These are phyloP conservation scores for Haematococcus sp. DNA, from an alignment of 139 green algal species.

Conservation along the genomic window DNA sequence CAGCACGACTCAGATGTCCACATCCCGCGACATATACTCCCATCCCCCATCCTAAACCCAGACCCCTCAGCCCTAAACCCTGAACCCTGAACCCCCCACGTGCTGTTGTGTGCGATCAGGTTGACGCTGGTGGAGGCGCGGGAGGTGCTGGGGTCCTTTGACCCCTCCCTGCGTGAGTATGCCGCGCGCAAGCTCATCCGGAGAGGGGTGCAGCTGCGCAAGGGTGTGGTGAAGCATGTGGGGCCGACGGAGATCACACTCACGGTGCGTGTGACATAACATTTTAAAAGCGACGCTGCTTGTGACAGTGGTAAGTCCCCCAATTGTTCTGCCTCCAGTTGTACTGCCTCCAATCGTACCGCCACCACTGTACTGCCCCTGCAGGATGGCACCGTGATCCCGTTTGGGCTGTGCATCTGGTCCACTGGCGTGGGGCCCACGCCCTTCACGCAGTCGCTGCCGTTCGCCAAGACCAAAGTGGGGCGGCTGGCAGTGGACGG, in stretches of 20 bases:
- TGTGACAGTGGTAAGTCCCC: too few species aligned
- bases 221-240: slow-evolving; percentile 68
- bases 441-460: slow-evolving; percentile 72
- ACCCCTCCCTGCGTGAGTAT: slow-evolving; percentile 76
- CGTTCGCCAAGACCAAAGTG: slow-evolving; percentile 71
- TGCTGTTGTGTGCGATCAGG: slow-evolving; percentile 33
- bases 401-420: slow-evolving; percentile 88
- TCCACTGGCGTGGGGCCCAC: slow-evolving; percentile 85
- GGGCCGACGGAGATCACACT: slow-evolving; percentile 52
- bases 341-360: too few species aligned
- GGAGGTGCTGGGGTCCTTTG: slow-evolving; percentile 80
- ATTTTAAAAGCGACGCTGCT: too few species aligned
- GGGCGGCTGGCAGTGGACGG: slow-evolving; percentile 54
- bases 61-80: too few species aligned
- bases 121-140: slow-evolving; percentile 77
- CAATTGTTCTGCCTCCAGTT: too few species aligned
- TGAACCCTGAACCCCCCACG: too few species aligned
- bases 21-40: too few species aligned
- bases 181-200: slow-evolving; percentile 66
- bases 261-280: slow-evolving; percentile 19
- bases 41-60: too few species aligned
- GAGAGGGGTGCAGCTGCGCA: slow-evolving; percentile 67
- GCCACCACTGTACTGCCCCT: too few species aligned
- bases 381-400: slow-evolving; percentile 60
- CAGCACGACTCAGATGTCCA: too few species aligned